A percentile compares a stretch with the other conserved stretches of the same genome.
Evolutionary conservation across 2,329 filamentous ascomycete genomes (phyloP).

Genomic region (Pseudogymnoascus sp.): DNA sequence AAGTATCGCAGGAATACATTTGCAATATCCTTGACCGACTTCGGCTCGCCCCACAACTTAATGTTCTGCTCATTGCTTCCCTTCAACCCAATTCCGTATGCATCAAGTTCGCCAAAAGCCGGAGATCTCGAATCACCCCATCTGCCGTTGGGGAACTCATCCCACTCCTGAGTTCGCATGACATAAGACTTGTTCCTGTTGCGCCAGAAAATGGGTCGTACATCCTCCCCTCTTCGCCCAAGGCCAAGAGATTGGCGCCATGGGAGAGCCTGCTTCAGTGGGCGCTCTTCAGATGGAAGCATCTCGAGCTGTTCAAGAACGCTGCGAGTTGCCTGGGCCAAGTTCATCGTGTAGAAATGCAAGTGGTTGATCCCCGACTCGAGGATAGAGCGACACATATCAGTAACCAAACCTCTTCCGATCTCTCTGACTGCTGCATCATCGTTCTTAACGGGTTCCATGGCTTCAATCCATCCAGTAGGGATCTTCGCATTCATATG

Average conservation of each 20-base stretch:
- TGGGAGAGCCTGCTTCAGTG: constrained; percentile 80
- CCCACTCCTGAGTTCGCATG: constrained; percentile 93
- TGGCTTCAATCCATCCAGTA: constrained; percentile 64
- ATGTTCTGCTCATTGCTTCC: constrained; percentile 94
- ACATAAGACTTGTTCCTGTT: constrained; percentile 96
- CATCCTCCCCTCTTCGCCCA: constrained; percentile 83
- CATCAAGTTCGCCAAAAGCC: constrained; percentile 89
- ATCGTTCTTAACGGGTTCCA: constrained; percentile 95
- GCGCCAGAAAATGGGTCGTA: constrained; percentile 97
- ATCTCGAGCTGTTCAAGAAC: constrained; percentile 83
- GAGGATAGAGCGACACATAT: constrained; percentile 82
- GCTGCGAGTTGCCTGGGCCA: constrained; percentile 88
- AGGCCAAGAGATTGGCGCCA: constrained; percentile 93
- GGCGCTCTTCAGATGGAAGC: constrained; percentile 66
- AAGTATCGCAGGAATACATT: constrained; percentile 80
- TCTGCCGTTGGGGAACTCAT: constrained; percentile 96
- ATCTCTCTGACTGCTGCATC: constrained; percentile 86
- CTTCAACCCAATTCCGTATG: constrained; percentile 87
- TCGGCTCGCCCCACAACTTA: constrained; percentile 86
- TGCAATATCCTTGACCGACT: constrained; percentile 69
- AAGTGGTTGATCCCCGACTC: constrained; percentile 72
- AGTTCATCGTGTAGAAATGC: constrained; percentile 99
- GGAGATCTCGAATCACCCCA: constrained; percentile 97
- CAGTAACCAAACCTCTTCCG: constrained; percentile 75
- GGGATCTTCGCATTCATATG: constrained; percentile 87